Evolutionary conservation across 306 rosid genomes (phyloP), one percentile per base, ranked within the genome.

Genomic region (Vigna mungo): DNA sequence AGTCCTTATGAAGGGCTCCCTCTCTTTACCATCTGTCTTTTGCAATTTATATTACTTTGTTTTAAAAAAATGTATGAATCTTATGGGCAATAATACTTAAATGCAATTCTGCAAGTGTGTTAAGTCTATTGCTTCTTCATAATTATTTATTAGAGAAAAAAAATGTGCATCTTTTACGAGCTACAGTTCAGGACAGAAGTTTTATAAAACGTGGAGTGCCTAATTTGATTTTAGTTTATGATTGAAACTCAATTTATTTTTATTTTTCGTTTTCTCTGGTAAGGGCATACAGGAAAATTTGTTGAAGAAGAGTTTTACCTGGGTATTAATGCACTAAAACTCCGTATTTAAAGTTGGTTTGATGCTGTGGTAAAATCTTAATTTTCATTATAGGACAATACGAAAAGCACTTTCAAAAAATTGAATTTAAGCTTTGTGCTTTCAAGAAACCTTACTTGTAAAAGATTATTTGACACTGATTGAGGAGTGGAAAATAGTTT

Each of bases 391-490:
- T 15, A 11, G 7, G 25, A 7, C 59, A 53, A 23, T 15, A 20
- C 16, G 1, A 55, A 9, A 10, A 9, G 20, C 34, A 21, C 34
- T 55, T 23, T 23, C 0, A 23, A 23, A 23, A 23, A 23, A 23
- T 23, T 21, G 62, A 4, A 55, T 16, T 16, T 55, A 54, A 4
- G 15, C 1, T 10, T 21, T 21, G 2, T 55, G n/a, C 63, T 25
- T 63, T 37, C 64, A 47, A 20, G 53, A 67, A 62, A 62, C 16
- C 55, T 82, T 14, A 32, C 4, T 9, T 36, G 75, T 55, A 18
- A 9, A 41, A 58, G 68, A 44, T 62, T 21, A 11, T 61, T 61
- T 25, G 2, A 43, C 77, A 51, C 61, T 62, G 62, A 49, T 25
- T 7, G 15, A 44, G 18, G 52, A 63, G 4, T 55, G 71, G 36